Base-by-base conservation (phyloP, 768 basidiomycete species). In the Tulasnella sp. region DNA sequence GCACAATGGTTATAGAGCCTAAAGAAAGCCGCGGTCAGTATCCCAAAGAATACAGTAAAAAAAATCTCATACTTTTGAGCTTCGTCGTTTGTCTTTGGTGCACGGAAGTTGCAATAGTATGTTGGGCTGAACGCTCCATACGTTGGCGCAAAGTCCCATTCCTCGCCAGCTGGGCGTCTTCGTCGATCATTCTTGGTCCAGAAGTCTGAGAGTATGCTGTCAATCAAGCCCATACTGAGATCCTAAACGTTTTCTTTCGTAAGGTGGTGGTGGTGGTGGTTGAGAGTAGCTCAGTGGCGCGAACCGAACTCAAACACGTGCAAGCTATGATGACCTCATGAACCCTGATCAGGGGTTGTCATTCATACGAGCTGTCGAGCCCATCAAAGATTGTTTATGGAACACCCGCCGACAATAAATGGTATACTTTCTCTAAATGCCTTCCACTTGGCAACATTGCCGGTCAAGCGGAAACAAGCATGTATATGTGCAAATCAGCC, bases 41-140 rank as follows among this genome's bases (percentile, higher is more conserved):
- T 42, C 16, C 16, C n/a, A 23, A 42, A 23, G 13, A 15, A 35
- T 37, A 18, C 39, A 37, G 29, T 13, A 72, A 32, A 16, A 46
- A 4, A 11, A 73, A 7, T 3, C 5, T 39, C 77, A n/a, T 9
- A 78, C 77, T 73, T 67, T 51, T 80, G 79, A 35, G 79, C 79
- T 57, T 80, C 77, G 15, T 78, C 71, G 57, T 80, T 75, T 18
- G 55, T 78, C 67, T 67, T 77, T 18, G 79, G 79, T 74, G 74
- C 61, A 20, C 42, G 26, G 26, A 77, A 70, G 40, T 55, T 71
- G 32, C 61, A 40, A 23, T 73, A 73, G 69, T 70, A 80, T 7
- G 73, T 78, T 18, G 79, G 79, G 16, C 44, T 37, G 74, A 80
- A 80, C 57, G 77, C 77, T 13, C 79, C 79, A 48, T 80, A 80